Conservation (phyloP, 2,329 filamentous ascomycete species). For the Grosmannia penicillata region DNA sequence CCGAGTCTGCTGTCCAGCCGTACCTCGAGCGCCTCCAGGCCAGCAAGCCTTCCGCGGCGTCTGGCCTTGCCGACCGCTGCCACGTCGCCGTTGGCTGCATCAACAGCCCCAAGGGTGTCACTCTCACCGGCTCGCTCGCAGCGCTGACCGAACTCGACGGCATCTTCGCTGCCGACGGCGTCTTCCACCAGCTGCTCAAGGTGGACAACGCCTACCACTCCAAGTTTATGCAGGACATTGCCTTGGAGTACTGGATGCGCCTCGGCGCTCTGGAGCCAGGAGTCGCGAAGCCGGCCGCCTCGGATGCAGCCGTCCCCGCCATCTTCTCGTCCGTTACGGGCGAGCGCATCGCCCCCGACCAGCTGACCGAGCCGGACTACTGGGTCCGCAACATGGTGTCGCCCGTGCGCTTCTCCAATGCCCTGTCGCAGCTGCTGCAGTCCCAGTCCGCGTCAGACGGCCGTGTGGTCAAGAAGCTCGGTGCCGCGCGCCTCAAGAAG, state of each 20-base stretch:
- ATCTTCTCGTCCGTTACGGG: conserved; percentile 14
- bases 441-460: too few species aligned
- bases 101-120: conserved; percentile 22
- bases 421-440: conserved; percentile 11
- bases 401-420: conserved; percentile 15
- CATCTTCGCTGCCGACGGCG: conserved; percentile 2
- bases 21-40: conserved; percentile 10
- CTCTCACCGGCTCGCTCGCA: conserved; percentile 16
- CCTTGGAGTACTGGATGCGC: conserved; percentile 10
- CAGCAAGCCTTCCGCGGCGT: too few species aligned
- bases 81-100: conserved; percentile 16
- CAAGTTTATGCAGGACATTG: conserved; percentile 13
- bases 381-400: conserved; percentile 16
- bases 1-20: conserved; percentile 19
- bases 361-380: conserved; percentile 12
- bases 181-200: conserved; percentile 15
- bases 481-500: too few species aligned
- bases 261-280: conserved; percentile 1
- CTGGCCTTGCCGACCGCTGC: too few species aligned
- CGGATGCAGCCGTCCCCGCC: too few species aligned
- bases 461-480: too few species aligned
- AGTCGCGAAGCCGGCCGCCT: too few species aligned
- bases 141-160: conserved; percentile 7
- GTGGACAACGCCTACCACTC: conserved; percentile 21
- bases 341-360: conserved; percentile 6